Percentiles rank a stretch among this genome's conserved stretches.
These are phyloP conservation scores for Rozella allomycis DNA, from an alignment of 371 early-diverging fungal species.

Conservation along the genomic window DNA sequence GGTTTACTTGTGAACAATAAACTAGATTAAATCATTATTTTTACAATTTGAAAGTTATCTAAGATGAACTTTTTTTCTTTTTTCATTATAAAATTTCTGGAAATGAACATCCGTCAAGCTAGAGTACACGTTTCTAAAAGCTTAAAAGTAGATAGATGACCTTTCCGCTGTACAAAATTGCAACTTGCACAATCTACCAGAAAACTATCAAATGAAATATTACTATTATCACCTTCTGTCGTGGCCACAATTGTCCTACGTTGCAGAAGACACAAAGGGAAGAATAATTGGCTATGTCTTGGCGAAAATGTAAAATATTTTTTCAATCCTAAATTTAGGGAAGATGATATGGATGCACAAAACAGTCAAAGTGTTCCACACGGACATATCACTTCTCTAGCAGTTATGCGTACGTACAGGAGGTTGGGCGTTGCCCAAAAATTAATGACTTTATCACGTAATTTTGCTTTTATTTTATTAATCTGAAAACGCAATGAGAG, in stretches of 20 bases:
- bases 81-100: too few species aligned
- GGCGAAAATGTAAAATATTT: conserved; percentile 61
- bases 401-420: conserved; percentile 84
- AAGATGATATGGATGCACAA: conserved; percentile 57
- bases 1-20: too few species aligned
- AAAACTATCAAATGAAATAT: conserved; percentile 96
- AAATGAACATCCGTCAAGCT: too few species aligned
- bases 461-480: conserved; percentile 5
- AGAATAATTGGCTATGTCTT: conserved; percentile 87
- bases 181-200: conserved; percentile 86
- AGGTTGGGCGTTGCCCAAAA: conserved; percentile 85
- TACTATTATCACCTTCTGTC: conserved; percentile 82
- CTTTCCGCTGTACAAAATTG: conserved; percentile 74
- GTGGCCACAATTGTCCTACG: conserved; percentile 90
- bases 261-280: conserved; percentile 76
- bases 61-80: too few species aligned
- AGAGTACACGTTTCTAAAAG: too few species aligned
- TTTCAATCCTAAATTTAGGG: background rate
- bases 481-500: conserved; percentile 62
- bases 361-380: conserved; percentile 40
- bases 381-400: conserved; percentile 88
- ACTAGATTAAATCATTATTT: too few species aligned
- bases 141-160: conserved; percentile 50
- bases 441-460: conserved; percentile 75
- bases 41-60: too few species aligned